These are phyloP conservation scores for Coniophora puteana DNA, from an alignment of 1,284 basidiomycete species.

Conservation along the genomic window DNA sequence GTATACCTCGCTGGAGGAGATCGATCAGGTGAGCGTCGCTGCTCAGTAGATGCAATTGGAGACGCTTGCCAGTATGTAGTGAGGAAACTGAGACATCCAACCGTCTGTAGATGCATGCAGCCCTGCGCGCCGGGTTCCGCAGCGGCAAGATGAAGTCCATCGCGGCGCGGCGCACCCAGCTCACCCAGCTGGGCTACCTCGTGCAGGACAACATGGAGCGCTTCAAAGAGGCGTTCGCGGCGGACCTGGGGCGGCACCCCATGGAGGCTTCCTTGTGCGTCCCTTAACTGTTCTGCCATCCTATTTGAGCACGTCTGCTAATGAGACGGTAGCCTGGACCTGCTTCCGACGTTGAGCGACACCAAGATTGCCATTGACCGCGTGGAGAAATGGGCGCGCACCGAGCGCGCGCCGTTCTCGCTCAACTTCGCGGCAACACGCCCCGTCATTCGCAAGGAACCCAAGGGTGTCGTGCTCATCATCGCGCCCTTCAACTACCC, in stretches of 20 bases:
- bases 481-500: conserved; percentile 65
- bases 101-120: conserved; percentile 44
- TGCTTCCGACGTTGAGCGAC: conserved; percentile 53
- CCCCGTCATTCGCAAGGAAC: conserved; percentile 68
- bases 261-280: conserved; percentile 57
- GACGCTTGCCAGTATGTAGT: background rate
- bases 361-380: conserved; percentile 61
- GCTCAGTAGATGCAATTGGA: no score
- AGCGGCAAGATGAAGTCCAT: conserved; percentile 58
- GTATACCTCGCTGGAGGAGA: conserved; percentile 40
- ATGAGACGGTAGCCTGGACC: conserved; percentile 45
- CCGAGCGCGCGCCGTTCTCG: conserved; percentile 57
- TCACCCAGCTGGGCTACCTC: conserved; percentile 63
- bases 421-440: conserved; percentile 52
- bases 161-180: conserved; percentile 61
- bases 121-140: conserved; percentile 48
- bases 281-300: background rate
- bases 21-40: conserved; percentile 28
- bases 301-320: background rate
- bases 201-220: conserved; percentile 59
- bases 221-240: conserved; percentile 50
- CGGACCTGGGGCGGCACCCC: conserved; percentile 55
- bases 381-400: conserved; percentile 74
- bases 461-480: conserved; percentile 73
- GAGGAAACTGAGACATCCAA: background rate